Conservation (phyloP, 2,329 filamentous ascomycete genomes). For the Leptoxyphium fumago region DNA sequence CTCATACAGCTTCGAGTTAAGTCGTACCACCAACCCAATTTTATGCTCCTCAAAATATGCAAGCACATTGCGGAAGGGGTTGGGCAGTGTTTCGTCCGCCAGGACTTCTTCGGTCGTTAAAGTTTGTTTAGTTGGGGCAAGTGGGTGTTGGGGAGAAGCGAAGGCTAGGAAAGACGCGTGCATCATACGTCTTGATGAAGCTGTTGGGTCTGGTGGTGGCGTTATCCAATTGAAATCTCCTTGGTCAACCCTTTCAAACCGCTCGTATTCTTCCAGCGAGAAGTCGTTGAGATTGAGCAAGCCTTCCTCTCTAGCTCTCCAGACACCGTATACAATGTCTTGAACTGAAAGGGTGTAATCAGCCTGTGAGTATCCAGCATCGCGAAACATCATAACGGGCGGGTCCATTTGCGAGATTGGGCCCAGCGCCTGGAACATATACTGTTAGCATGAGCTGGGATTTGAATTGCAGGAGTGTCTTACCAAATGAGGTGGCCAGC, state of each 20-base stretch:
- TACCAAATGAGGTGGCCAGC: constrained; percentile 85
- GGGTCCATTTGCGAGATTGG: constrained; percentile 95
- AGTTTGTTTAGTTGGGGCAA: constrained; percentile 63
- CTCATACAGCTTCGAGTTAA: constrained; percentile 93
- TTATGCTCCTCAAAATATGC: constrained; percentile 76
- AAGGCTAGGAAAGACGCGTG: constrained; percentile 70
- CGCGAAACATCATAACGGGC: constrained; percentile 95
- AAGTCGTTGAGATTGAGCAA: constrained; percentile 88
- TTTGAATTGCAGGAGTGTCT: background rate
- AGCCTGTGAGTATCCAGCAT: constrained; percentile 95
- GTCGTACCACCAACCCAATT: constrained; percentile 81
- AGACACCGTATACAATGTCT: constrained; percentile 95
- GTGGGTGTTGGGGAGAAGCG: constrained; percentile 74
- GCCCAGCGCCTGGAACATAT: constrained; percentile 43
- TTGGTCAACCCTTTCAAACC: constrained; percentile 88
- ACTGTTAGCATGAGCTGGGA: too few relatives aligned
- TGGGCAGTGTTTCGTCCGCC: constrained; percentile 54
- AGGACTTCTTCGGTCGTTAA: constrained; percentile 53
- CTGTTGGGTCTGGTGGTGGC: constrained; percentile 28
- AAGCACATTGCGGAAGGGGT: constrained; percentile 91
- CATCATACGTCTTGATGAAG: background rate
- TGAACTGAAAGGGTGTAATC: constrained; percentile 93
- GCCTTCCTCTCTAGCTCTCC: constrained; percentile 94
- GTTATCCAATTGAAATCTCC: constrained; percentile 99
- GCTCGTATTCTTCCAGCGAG: constrained; percentile 92